Percentiles rank a stretch among this genome's conserved stretches.
Evolutionary conservation across 2,329 filamentous ascomycete genomes (phyloP).

Genomic region (Acephala macrosclerotiorum): DNA sequence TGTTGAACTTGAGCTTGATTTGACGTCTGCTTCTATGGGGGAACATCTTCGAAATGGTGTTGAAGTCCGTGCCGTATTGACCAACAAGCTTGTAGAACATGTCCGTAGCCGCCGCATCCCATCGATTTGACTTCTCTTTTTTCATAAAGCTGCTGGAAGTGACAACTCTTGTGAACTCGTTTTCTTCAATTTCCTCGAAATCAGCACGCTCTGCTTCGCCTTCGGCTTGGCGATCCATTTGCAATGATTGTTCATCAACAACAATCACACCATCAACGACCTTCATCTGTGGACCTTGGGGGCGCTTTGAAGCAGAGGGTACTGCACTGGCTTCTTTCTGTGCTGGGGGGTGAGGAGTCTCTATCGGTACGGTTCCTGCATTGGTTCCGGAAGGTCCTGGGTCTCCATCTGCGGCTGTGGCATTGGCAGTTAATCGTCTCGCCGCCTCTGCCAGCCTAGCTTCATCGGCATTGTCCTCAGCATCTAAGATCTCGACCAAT

Average conservation of each 20-base stretch:
- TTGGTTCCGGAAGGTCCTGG: slow-evolving; percentile 18
- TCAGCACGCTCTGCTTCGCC: slow-evolving; percentile 61
- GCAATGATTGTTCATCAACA: slow-evolving; percentile 70
- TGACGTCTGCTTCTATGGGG: slow-evolving; percentile 73
- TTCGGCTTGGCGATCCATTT: slow-evolving; percentile 72
- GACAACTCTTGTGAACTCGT: slow-evolving; percentile 77
- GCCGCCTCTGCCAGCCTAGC: slow-evolving; percentile 8
- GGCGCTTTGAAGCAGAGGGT: slow-evolving; percentile 17
- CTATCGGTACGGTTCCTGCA: slow-evolving; percentile 17
- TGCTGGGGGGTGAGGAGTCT: not conserved
- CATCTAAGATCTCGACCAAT: slow-evolving; percentile 28
- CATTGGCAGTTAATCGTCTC: slow-evolving; percentile 8
- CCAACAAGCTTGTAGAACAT: slow-evolving; percentile 77
- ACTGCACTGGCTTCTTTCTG: slow-evolving; percentile 10
- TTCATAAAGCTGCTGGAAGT: slow-evolving; percentile 75
- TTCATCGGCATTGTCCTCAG: slow-evolving; percentile 33
- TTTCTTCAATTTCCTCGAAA: slow-evolving; percentile 71
- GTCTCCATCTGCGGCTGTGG: slow-evolving; percentile 2
- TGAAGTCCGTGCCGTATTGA: slow-evolving; percentile 85
- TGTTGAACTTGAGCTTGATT: slow-evolving; percentile 84
- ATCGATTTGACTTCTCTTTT: slow-evolving; percentile 68
- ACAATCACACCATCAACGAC: slow-evolving; percentile 68
- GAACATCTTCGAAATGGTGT: slow-evolving; percentile 81
- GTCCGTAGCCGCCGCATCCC: slow-evolving; percentile 75
- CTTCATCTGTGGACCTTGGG: slow-evolving; percentile 36